A percentile compares a stretch with the other conserved stretches of the same genome.
Evolutionary conservation across 202 grass and related monocot species (phyloP).

Genomic region (Zoysia matrella): DNA sequence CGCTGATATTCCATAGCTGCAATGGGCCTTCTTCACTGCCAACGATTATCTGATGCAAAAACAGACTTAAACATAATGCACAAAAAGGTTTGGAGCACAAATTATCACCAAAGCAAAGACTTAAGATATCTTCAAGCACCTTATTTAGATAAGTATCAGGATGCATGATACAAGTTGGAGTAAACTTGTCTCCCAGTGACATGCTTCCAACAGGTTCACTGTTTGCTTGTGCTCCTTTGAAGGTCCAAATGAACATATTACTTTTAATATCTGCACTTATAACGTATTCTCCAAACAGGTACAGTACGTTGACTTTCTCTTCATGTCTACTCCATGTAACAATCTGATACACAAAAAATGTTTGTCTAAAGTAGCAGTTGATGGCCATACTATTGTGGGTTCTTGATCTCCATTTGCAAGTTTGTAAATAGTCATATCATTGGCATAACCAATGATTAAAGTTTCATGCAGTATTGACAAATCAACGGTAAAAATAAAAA

Average conservation of each 20-base stretch:
- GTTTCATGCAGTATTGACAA: not conserved
- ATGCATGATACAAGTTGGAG: constrained; percentile 87
- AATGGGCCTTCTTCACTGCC: constrained; percentile 89
- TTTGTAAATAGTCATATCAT: constrained; percentile 10
- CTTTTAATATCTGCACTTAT: constrained; percentile 85
- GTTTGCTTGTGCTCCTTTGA: constrained; percentile 67
- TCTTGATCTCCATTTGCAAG: constrained; percentile 19
- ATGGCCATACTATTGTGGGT: not conserved
- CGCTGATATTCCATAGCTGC: constrained; percentile 93
- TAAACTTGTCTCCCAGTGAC: constrained; percentile 71
- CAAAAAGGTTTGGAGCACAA: not conserved
- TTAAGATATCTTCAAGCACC: constrained; percentile 53
- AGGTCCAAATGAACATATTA: constrained; percentile 84
- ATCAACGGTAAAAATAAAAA: not conserved
- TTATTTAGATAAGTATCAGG: constrained; percentile 99
- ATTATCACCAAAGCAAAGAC: constrained; percentile 30
- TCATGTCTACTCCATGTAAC: constrained; percentile 85
- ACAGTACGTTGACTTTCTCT: constrained; percentile 79
- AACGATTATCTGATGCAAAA: constrained; percentile 68
- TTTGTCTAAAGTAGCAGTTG: constrained; percentile 17
- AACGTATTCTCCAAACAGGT: constrained; percentile 82
- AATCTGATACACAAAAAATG: constrained; percentile 58
- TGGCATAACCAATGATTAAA: not conserved
- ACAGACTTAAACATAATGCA: constrained; percentile 32
- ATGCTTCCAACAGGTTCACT: constrained; percentile 84